Evolutionary conservation across 495 filamentous ascomycete genomes (phyloP).

Genomic region (Daldinia concentrica): DNA sequence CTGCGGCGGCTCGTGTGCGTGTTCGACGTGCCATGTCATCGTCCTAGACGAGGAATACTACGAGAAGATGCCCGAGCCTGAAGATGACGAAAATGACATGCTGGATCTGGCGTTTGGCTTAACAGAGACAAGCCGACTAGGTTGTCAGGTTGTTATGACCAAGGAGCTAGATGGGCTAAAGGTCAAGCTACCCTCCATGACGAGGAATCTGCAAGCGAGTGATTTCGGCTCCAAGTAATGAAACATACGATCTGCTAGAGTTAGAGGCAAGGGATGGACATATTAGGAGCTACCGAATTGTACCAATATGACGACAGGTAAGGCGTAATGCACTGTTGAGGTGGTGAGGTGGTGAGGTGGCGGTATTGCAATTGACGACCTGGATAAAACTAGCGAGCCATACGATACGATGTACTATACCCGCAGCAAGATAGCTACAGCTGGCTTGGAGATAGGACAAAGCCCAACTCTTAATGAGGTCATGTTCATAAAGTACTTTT

Average conservation of each 20-base stretch:
- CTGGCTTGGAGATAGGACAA: constrained; percentile 22
- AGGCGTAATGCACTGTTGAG: constrained; percentile 1
- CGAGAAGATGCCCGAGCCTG: constrained; percentile 90
- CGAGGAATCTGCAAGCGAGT: constrained; percentile 92
- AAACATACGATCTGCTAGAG: constrained; percentile 36
- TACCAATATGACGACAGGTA: constrained; percentile 20
- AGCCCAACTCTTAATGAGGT: constrained; percentile 40
- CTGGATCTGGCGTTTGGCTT: constrained; percentile 94
- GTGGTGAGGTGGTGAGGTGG: constrained; percentile 12
- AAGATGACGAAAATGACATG: constrained; percentile 99
- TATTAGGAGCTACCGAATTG: constrained; percentile 19
- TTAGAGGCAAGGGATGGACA: constrained; percentile 44
- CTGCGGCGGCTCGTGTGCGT: constrained; percentile 95
- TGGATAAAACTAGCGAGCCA: constrained; percentile 2
- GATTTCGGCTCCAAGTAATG: constrained; percentile 73
- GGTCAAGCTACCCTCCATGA: constrained; percentile 90
- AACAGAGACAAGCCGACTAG: constrained; percentile 94
- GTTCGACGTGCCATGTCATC: constrained; percentile 97
- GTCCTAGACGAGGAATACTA: constrained; percentile 84
- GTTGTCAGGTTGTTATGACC: constrained; percentile 92
- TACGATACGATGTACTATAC: constrained; percentile 34
- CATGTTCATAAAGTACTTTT: constrained; percentile 36
- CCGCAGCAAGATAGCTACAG: constrained; percentile 15
- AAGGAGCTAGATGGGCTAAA: constrained; percentile 87
- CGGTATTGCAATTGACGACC: constrained; percentile 11